Evolutionary conservation across 2,329 filamentous ascomycete species (phyloP).

Genomic region (Diaporthe longicolla): DNA sequence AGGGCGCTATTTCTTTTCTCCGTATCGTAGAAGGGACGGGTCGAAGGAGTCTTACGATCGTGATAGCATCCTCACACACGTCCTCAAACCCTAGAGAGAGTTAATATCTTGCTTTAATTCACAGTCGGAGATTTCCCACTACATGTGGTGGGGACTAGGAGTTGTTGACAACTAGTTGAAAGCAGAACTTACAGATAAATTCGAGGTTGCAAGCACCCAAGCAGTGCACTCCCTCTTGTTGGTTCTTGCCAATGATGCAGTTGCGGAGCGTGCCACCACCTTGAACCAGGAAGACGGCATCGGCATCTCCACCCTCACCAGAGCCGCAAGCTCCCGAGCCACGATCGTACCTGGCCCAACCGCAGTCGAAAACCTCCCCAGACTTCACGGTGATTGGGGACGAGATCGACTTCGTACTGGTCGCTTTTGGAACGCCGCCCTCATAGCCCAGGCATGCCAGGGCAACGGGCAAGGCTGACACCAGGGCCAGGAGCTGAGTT

Average conservation of each 20-base stretch:
- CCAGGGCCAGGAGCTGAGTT: conserved; percentile 11
- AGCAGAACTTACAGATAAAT: conserved; percentile 51
- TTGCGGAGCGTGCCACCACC: conserved; percentile 60
- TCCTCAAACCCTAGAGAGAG: conserved; percentile 12
- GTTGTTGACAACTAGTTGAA: not conserved
- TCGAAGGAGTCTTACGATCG: not conserved
- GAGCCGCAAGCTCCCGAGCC: conserved; percentile 57
- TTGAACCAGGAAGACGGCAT: conserved; percentile 60
- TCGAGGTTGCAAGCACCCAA: conserved; percentile 58
- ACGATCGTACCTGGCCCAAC: conserved; percentile 56
- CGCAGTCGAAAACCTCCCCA: conserved; percentile 52
- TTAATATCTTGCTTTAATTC: not conserved
- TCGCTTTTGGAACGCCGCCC: conserved; percentile 3
- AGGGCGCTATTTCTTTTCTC: not conserved
- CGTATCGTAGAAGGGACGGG: not conserved
- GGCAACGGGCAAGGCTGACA: conserved; percentile 14
- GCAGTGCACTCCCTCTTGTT: conserved; percentile 62
- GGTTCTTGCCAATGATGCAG: conserved; percentile 62
- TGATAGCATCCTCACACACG: conserved; percentile 18
- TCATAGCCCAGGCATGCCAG: conserved; percentile 25
- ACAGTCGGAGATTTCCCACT: too few relatives aligned
- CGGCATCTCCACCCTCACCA: conserved; percentile 56
- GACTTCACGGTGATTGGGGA: conserved; percentile 43
- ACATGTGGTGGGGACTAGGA: too few relatives aligned
- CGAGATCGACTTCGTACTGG: not conserved